Evolutionary conservation across 805 yeast genomes (phyloP).

Genomic region (Zygoascus flipseniorum): DNA sequence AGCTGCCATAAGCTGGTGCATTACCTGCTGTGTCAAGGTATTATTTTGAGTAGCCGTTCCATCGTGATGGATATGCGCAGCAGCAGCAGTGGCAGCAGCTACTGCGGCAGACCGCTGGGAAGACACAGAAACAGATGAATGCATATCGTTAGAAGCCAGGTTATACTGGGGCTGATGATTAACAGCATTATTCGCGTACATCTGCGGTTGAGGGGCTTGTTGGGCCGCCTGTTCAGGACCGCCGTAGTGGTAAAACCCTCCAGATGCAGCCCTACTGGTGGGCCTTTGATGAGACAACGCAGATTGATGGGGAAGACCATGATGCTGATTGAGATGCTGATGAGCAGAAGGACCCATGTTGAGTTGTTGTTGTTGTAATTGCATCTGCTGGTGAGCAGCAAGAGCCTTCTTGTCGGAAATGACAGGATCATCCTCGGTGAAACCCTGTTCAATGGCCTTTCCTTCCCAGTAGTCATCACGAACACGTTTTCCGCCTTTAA

Average conservation of each 20-base stretch:
- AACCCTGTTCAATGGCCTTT: conserved; percentile 34
- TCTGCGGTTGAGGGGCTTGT: neutral
- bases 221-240: neutral
- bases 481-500: conserved; percentile 40
- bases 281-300: neutral
- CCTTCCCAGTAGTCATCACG: conserved; percentile 52
- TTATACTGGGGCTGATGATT: neutral
- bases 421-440: conserved; percentile 39
- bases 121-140: neutral
- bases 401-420: conserved; percentile 20
- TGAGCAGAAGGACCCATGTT: neutral
- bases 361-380: conserved; percentile 21
- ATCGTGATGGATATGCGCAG: conserved; percentile 1
- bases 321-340: neutral
- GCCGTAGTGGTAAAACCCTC: neutral
- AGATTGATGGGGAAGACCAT: neutral
- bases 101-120: neutral
- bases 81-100: neutral
- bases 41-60: neutral
- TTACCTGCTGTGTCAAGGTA: neutral
- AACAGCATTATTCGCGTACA: neutral
- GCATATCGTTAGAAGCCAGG: neutral
- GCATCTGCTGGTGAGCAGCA: conserved; percentile 9
- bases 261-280: neutral
- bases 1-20: neutral